Percentiles rank a stretch among this genome's conserved stretches.
phyloP scores from a whole-genome alignment of 441 rosid genomes.

The Pelargonium citronellum region DNA sequence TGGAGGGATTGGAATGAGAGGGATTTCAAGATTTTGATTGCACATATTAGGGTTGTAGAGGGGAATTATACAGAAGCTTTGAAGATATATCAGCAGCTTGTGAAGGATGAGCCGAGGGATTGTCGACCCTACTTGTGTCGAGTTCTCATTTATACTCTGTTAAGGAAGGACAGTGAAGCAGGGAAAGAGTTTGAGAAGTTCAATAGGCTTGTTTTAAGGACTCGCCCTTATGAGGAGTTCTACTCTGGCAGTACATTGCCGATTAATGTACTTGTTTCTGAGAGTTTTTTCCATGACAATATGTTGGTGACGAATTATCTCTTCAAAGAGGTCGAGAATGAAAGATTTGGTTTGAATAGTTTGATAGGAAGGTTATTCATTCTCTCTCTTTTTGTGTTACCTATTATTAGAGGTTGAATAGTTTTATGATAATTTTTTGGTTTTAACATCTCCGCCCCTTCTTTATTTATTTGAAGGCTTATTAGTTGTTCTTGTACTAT shows the following conservation, averaged over 20 bases:
- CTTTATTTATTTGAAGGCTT: no score
- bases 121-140: slow-evolving; percentile 83
- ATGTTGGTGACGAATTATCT: slow-evolving; percentile 53
- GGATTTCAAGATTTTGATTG: slow-evolving; percentile 71
- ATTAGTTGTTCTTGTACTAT: no score
- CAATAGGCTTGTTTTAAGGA: slow-evolving; percentile 58
- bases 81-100: slow-evolving; percentile 66
- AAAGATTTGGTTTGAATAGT: slow-evolving; percentile 29
- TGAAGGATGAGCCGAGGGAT: slow-evolving; percentile 79
- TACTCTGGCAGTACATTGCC: no score
- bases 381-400: no score
- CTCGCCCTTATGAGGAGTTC: slow-evolving; percentile 71
- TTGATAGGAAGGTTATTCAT: slow-evolving; percentile 6
- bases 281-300: slow-evolving; percentile 42
- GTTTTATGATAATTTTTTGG: no score
- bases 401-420: no score
- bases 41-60: slow-evolving; percentile 64
- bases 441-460: no score
- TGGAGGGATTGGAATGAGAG: slow-evolving; percentile 38
- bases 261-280: no score
- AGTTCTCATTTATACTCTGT: slow-evolving; percentile 63
- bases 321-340: slow-evolving; percentile 45
- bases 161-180: slow-evolving; percentile 69
- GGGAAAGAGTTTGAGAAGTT: slow-evolving; percentile 68
- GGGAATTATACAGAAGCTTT: slow-evolving; percentile 64